Evolutionary conservation across 768 basidiomycete genomes (phyloP).

Genomic region (Holtermannia corniformis): DNA sequence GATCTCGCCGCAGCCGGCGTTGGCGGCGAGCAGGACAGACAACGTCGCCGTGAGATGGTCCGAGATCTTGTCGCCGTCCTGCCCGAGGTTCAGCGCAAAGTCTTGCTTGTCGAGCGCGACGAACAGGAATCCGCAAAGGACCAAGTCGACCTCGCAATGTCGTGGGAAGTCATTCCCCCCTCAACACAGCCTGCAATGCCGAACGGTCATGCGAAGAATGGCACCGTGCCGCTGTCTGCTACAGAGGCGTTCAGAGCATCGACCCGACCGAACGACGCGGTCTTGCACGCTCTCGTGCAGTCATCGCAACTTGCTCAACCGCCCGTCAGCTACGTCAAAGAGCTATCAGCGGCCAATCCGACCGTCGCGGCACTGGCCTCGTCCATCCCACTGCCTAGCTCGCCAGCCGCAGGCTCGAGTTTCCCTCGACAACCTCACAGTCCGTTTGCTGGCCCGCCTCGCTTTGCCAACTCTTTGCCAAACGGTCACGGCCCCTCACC

Average conservation of each 20-base stretch:
- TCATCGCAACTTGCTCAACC: neutral
- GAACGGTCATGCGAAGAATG: neutral
- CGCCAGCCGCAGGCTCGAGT: neutral
- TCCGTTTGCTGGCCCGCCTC: constrained; percentile 30
- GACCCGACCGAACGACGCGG: neutral
- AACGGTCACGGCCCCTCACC: neutral
- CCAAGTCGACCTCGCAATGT: constrained; percentile 7
- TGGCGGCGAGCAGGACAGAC: constrained; percentile 25
- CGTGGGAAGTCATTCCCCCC: constrained; percentile 5
- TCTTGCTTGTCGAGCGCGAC: constrained; percentile 14
- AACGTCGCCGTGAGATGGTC: constrained; percentile 32
- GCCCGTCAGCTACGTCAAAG: neutral
- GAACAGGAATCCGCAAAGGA: neutral
- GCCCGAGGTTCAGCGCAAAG: constrained; percentile 25
- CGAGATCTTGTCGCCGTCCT: constrained; percentile 34
- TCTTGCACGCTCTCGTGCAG: neutral
- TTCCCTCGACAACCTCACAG: constrained; percentile 4
- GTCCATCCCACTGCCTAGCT: neutral
- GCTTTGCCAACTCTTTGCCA: constrained; percentile 10
- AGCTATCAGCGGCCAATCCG: constrained; percentile 4
- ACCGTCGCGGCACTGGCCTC: neutral
- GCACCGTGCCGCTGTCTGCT: neutral
- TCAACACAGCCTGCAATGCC: constrained; percentile 5
- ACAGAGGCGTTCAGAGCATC: neutral
- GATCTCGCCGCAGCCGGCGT: constrained; percentile 17